Evolutionary conservation across 225 moss, liverwort and hornwort genomes (phyloP), one percentile per base, ranked within the genome.

Genomic region (Anthoceros angustus): DNA sequence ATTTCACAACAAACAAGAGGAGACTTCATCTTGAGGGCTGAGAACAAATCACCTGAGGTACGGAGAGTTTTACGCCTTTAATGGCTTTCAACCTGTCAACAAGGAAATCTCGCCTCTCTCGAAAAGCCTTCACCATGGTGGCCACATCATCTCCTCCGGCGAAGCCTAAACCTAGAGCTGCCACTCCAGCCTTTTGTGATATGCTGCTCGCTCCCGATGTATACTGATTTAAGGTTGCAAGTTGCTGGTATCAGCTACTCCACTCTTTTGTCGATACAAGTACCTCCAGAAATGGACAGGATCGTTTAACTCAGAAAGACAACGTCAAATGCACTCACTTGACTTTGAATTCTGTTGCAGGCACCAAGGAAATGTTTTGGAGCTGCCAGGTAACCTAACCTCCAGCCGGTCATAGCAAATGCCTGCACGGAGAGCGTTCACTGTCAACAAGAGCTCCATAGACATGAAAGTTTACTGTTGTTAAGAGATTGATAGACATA

Each of bases 381-480:
- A 63, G 89, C 92, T 72, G 92, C 98, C 69, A 99, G 76, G 66
- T 99, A 99, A 50, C 98, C 98, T 62, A 99, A 68, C 50, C 98
- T 85, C 92, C 92, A 99, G 25, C 98, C 98, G 39, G 98, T 99
- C 98, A 99, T 99, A 39, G 98, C 87, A 77, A 99, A 99, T 62
- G 92, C 89, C 92, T 92, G 81, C 65, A 71, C 40, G 55, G 42
- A 49, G 46, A 61, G 16, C 1, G 25, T 15, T 16, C 14, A 48
- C 61, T 5, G 38, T 24, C 3, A 26, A 38, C 7, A 68, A 7
- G 11, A 42, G 25, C 9, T 4, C 0, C 18, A 12, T 16, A n/a
- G 0, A 40, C 5, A 12, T 25, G 15, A 20, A 16, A 42, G 0
- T 0, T 64, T 63, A 11, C 42, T 50, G 10, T 32, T 25, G 43